Conservation (phyloP, 495 filamentous ascomycete species). For the Talaromyces thailandensis region DNA sequence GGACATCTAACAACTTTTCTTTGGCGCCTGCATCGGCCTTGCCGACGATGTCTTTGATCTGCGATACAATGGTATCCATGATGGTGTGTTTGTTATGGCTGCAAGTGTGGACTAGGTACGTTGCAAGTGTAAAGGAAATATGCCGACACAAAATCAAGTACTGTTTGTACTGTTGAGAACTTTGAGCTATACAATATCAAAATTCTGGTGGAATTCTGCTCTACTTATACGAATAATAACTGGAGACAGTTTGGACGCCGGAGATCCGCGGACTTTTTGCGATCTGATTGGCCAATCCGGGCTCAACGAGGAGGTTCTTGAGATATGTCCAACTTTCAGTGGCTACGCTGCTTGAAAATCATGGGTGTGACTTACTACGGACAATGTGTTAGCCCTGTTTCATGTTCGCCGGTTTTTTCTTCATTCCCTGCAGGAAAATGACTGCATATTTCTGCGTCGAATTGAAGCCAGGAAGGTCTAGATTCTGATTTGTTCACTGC, state of each 20-base stretch:
- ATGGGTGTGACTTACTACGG: neutral
- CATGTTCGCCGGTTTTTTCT: too few relatives aligned
- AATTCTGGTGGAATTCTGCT: neutral
- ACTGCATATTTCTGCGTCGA: neutral
- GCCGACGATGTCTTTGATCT: conserved; percentile 15
- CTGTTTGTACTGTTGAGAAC: neutral
- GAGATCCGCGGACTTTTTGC: neutral
- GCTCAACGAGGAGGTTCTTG: neutral
- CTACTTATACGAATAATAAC: neutral
- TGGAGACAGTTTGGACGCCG: neutral
- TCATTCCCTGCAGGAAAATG: neutral
- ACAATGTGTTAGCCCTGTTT: neutral
- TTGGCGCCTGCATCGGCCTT: conserved; percentile 15
- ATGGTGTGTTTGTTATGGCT: conserved; percentile 3
- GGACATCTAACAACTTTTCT: conserved; percentile 12
- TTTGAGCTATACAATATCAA: neutral
- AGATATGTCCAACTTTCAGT: neutral
- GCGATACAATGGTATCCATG: conserved; percentile 21
- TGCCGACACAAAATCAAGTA: neutral
- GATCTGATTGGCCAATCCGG: neutral
- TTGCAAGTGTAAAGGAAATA: neutral
- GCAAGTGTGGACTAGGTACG: neutral
- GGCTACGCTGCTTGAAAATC: neutral
- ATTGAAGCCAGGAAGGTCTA: neutral
- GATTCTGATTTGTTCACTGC: conserved; percentile 10